Conservation (phyloP, 768 basidiomycete species). For the Hirschioporus abietinus region DNA sequence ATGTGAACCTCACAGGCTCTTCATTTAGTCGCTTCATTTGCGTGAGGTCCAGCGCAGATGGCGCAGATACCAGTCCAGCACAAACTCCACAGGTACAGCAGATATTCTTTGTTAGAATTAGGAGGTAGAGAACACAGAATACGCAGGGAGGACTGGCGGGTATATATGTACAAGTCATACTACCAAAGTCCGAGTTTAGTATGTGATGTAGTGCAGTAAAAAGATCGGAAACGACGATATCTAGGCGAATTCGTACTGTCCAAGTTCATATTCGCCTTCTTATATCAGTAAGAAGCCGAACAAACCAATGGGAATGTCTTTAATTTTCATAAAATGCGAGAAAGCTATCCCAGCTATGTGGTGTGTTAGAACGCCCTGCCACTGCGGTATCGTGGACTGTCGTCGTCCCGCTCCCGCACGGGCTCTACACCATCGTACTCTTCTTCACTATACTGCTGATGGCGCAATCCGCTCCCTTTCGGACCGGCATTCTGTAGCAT, state of each 20-base stretch:
- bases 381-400: neutral
- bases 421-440: neutral
- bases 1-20: too few species aligned
- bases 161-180: neutral
- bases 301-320: neutral
- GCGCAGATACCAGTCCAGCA: too few species aligned
- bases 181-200: neutral
- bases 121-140: neutral
- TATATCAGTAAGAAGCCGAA: neutral
- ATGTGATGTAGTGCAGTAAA: neutral
- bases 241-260: neutral
- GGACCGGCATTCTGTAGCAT: conserved; percentile 39
- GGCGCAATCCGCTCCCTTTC: conserved; percentile 47
- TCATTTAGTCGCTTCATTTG: too few species aligned
- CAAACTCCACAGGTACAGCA: neutral
- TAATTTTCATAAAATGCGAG: neutral
- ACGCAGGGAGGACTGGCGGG: neutral
- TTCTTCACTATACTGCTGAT: conserved; percentile 18
- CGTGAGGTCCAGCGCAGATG: too few species aligned
- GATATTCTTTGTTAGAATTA: neutral
- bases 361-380: neutral
- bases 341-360: neutral
- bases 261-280: neutral
- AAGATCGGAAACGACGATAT: neutral
- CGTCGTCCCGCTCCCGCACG: neutral